Conservation (phyloP, 2,329 filamentous ascomycete species). For the Hypoxylon sp. region DNA sequence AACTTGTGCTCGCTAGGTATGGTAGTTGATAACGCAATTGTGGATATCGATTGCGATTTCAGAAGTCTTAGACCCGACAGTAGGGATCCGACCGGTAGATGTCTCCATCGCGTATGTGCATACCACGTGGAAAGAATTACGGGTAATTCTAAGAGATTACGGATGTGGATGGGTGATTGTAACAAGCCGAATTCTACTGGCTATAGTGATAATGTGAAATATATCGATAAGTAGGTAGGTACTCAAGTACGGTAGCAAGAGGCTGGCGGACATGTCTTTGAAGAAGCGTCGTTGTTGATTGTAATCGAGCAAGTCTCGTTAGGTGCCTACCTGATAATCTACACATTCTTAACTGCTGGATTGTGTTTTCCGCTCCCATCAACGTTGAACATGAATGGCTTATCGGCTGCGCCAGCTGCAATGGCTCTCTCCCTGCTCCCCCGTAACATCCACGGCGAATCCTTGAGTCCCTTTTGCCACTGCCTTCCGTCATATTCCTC, state of each 20-base stretch:
- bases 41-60: conserved; percentile 14
- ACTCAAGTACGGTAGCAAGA: not conserved
- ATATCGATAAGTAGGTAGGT: not conserved
- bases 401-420: conserved; percentile 23
- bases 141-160: not conserved
- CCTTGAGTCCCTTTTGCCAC: conserved; percentile 47
- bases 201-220: not conserved
- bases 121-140: conserved; percentile 13
- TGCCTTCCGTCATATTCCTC: conserved; percentile 47
- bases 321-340: not conserved
- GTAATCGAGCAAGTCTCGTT: no score
- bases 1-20: not conserved
- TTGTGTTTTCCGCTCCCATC: conserved; percentile 23
- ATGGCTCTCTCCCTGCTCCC: conserved; percentile 39
- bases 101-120: conserved; percentile 1
- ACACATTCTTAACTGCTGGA: conserved; percentile 24
- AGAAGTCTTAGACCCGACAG: conserved; percentile 1
- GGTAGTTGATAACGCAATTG: conserved; percentile 29
- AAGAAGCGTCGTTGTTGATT: not conserved
- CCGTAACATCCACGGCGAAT: conserved; percentile 45
- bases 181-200: not conserved
- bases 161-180: not conserved
- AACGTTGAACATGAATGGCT: conserved; percentile 29
- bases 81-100: conserved; percentile 16
- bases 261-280: not conserved